Evolutionary conservation across 257 asterid genomes (phyloP).

Genomic region (Avicennia marina): DNA sequence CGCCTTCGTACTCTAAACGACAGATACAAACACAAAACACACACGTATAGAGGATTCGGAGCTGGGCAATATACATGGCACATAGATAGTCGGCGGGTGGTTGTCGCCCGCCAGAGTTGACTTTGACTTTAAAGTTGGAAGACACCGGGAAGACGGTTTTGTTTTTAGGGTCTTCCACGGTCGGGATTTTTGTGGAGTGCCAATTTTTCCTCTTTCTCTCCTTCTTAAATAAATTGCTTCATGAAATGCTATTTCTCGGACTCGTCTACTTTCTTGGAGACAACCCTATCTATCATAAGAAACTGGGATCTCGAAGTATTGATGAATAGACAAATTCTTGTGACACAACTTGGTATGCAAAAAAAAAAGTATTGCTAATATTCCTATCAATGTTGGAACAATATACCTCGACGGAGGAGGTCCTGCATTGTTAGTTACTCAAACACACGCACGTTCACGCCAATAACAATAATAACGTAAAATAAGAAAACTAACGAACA

Average conservation of each 20-base stretch:
- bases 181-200: background rate
- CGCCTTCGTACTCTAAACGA: background rate
- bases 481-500: too few relatives aligned
- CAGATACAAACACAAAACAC: background rate
- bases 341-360: background rate
- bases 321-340: background rate
- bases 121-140: conserved; percentile 17
- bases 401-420: too few relatives aligned
- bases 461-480: too few relatives aligned
- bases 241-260: background rate
- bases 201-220: background rate
- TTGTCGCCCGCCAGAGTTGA: too few relatives aligned
- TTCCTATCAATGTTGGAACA: too few relatives aligned
- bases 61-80: background rate
- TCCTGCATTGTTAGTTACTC: too few relatives aligned
- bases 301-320: background rate
- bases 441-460: too few relatives aligned
- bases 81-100: conserved; percentile 1
- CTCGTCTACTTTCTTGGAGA: background rate
- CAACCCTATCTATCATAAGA: background rate
- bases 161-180: conserved; percentile 4
- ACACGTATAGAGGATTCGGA: background rate
- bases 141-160: background rate
- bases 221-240: background rate
- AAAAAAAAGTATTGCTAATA: too few relatives aligned